These are phyloP conservation scores for Tieghemiomyces parasiticus DNA, from an alignment of 192 early-diverging fungal species.

Conservation along the genomic window DNA sequence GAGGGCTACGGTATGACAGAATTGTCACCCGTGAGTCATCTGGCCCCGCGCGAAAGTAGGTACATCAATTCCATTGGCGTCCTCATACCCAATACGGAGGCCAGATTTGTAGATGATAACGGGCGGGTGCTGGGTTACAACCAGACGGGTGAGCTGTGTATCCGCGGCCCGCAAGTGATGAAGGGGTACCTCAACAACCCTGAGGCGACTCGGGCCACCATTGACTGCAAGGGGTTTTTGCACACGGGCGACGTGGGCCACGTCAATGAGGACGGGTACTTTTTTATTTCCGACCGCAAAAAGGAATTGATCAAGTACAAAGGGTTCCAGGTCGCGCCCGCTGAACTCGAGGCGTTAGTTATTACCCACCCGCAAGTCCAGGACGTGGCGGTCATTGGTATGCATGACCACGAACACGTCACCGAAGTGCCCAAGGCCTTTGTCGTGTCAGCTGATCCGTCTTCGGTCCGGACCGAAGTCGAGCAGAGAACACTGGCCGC, in stretches of 20 bases:
- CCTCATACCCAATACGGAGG: constrained; percentile 53
- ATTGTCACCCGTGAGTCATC: constrained; percentile 20
- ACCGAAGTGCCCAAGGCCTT: no score
- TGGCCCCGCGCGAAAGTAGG: background rate
- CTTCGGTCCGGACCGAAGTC: constrained; percentile 13
- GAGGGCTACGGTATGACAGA: constrained; percentile 59
- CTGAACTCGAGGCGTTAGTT: constrained; percentile 6
- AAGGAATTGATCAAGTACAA: constrained; percentile 13
- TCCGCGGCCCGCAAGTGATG: constrained; percentile 48
- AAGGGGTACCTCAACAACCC: constrained; percentile 20
- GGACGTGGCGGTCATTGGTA: background rate
- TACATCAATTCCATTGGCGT: constrained; percentile 46
- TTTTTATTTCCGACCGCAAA: constrained; percentile 12
- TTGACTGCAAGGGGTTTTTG: constrained; percentile 17
- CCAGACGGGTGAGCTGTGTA: constrained; percentile 57
- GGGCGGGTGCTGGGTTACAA: constrained; percentile 35
- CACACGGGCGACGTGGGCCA: constrained; percentile 18
- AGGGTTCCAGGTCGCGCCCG: background rate
- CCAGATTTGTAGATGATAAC: constrained; percentile 58
- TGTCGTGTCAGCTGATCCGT: constrained; percentile 28
- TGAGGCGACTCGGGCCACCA: constrained; percentile 9
- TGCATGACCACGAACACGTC: background rate
- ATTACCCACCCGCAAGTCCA: constrained; percentile 5
- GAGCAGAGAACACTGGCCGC: constrained; percentile 21
- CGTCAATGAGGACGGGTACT: constrained; percentile 14